Evolutionary conservation across 139 green algal species (phyloP).

Genomic region (Zygnema circumcarinatum): DNA sequence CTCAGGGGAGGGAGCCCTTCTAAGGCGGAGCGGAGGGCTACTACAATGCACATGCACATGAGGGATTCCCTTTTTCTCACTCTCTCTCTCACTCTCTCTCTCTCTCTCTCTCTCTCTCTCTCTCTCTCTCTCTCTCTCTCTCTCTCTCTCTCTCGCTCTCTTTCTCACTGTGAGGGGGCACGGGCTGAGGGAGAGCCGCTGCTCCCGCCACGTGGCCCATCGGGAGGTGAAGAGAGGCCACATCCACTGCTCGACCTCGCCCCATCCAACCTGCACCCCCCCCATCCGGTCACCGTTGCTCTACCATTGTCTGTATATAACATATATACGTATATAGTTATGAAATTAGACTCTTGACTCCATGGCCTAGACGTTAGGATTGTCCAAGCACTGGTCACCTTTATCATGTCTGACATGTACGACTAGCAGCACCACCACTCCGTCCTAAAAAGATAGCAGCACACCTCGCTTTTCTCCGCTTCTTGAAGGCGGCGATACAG

Average conservation of each 20-base stretch:
- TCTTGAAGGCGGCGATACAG: conserved; percentile 29
- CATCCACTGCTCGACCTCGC: conserved; percentile 77
- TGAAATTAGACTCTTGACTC: not conserved
- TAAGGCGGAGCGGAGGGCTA: too few relatives aligned
- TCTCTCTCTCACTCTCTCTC: too few relatives aligned
- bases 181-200: conserved; percentile 61
- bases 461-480: conserved; percentile 25
- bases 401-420: too few relatives aligned
- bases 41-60: too few relatives aligned
- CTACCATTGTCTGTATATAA: not conserved
- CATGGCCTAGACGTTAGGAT: not conserved
- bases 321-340: not conserved
- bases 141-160: too few relatives aligned
- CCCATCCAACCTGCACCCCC: conserved; percentile 25
- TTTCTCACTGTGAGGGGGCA: conserved; percentile 43
- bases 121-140: too few relatives aligned
- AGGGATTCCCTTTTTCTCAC: too few relatives aligned
- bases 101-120: too few relatives aligned
- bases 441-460: too few relatives aligned
- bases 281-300: not conserved
- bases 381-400: too few relatives aligned
- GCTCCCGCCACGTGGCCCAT: conserved; percentile 68
- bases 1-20: too few relatives aligned
- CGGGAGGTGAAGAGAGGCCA: conserved; percentile 78
- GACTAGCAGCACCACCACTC: too few relatives aligned